Conservation (phyloP, 805 yeast species). For the Candida silvicultrix region DNA sequence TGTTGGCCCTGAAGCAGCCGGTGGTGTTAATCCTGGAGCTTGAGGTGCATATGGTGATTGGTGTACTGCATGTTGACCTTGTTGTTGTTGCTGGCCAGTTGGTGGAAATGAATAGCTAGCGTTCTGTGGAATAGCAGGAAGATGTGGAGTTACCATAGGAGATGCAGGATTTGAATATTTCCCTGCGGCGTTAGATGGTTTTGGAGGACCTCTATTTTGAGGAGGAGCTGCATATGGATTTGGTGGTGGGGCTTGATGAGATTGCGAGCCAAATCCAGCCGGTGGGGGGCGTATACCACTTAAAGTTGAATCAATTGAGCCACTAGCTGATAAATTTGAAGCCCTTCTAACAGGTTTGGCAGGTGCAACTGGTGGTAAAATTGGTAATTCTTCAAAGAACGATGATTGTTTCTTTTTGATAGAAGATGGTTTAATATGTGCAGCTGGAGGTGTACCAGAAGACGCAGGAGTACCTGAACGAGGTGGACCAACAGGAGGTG, state of each 20-base stretch:
- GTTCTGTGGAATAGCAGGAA: not conserved
- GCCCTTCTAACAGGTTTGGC: constrained; percentile 9
- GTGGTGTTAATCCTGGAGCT: not conserved
- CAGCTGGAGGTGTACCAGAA: constrained; percentile 1
- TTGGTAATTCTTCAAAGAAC: constrained; percentile 57
- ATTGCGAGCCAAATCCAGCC: not conserved
- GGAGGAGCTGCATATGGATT: constrained; percentile 14
- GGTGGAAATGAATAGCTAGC: not conserved
- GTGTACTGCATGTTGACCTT: constrained; percentile 2
- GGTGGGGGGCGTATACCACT: constrained; percentile 3
- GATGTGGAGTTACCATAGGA: not conserved
- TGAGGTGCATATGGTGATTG: constrained; percentile 2
- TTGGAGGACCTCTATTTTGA: not conserved
- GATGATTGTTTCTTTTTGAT: constrained; percentile 29
- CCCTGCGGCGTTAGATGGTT: not conserved
- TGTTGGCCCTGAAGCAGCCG: constrained; percentile 1
- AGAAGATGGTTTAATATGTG: not conserved
- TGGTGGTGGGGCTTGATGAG: not conserved
- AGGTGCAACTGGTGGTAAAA: constrained; percentile 22
- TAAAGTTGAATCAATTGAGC: not conserved
- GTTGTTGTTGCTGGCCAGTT: constrained; percentile 1
- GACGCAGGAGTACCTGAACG: not conserved
- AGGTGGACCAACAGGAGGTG: not conserved
- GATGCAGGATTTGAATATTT: not conserved
- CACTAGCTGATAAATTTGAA: constrained; percentile 1